Conservation (phyloP, 2,329 filamentous ascomycete species). For the Cryoendolithus antarcticus region DNA sequence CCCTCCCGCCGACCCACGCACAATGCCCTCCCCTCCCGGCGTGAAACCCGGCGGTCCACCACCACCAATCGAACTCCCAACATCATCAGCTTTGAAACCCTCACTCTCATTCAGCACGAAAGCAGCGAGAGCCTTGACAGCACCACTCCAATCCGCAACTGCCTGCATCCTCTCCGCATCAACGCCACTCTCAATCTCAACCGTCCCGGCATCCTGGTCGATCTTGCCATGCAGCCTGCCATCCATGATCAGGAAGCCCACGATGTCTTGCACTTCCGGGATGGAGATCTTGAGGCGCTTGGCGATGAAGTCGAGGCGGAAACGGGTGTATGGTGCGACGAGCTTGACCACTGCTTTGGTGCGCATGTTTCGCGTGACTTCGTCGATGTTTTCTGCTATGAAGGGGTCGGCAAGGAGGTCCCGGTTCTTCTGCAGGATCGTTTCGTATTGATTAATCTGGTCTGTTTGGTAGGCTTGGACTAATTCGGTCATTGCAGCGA, state of each 20-base stretch:
- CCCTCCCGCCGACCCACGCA: constrained; percentile 11
- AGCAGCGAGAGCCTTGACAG: constrained; percentile 56
- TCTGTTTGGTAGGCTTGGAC: constrained; percentile 95
- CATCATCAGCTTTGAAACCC: constrained; percentile 46
- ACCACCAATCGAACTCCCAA: constrained; percentile 5
- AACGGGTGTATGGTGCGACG: constrained; percentile 87
- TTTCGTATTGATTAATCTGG: constrained; percentile 84
- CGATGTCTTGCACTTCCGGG: constrained; percentile 81
- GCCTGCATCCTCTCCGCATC: constrained; percentile 65
- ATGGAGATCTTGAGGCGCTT: constrained; percentile 76
- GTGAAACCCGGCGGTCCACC: constrained; percentile 4
- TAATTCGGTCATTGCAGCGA: constrained; percentile 91
- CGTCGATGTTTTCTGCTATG: constrained; percentile 97
- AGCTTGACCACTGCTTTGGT: constrained; percentile 90
- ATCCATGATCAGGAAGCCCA: constrained; percentile 89
- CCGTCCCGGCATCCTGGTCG: constrained; percentile 72
- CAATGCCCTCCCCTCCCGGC: too few relatives aligned
- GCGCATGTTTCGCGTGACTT: constrained; percentile 95
- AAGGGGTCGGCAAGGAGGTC: constrained; percentile 87
- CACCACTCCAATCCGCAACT: constrained; percentile 58
- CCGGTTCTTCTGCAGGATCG: constrained; percentile 71
- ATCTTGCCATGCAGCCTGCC: constrained; percentile 78
- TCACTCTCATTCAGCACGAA: constrained; percentile 69
- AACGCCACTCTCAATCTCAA: constrained; percentile 63
- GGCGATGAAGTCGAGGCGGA: constrained; percentile 79